Evolutionary conservation across 23 red algal genomes (phyloP).

Genomic region (Gracilaria domingensis): DNA sequence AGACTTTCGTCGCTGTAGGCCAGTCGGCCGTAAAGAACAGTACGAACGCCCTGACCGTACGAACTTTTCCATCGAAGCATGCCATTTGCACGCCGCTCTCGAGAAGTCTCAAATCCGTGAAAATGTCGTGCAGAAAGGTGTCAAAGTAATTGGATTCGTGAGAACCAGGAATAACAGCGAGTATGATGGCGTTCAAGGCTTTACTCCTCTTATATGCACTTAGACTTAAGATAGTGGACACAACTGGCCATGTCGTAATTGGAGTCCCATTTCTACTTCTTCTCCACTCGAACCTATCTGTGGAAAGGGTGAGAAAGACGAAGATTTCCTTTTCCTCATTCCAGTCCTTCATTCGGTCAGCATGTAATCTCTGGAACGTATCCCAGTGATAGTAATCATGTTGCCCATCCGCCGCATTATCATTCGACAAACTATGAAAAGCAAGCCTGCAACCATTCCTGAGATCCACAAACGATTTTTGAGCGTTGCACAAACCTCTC

Average conservation of each 20-base stretch:
- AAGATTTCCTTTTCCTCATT: no score
- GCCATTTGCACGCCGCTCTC: no score
- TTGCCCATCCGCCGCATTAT: background rate
- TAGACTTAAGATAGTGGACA: slow-evolving; percentile 12
- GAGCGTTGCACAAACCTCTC: no score
- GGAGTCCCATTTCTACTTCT: background rate
- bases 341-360: no score
- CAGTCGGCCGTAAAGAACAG: background rate
- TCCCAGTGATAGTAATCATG: background rate
- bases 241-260: background rate
- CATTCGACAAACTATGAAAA: no score
- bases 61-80: no score
- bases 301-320: no score
- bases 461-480: no score
- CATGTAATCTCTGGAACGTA: background rate
- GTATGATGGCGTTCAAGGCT: background rate
- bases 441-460: no score
- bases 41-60: background rate
- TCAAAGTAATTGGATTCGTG: background rate
- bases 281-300: background rate
- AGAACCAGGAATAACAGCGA: background rate
- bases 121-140: no score
- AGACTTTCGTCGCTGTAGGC: background rate
- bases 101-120: no score
- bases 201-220: background rate